Evolutionary conservation across 140 eudicot species (phyloP).

Genomic region (Flaveria floridana): DNA sequence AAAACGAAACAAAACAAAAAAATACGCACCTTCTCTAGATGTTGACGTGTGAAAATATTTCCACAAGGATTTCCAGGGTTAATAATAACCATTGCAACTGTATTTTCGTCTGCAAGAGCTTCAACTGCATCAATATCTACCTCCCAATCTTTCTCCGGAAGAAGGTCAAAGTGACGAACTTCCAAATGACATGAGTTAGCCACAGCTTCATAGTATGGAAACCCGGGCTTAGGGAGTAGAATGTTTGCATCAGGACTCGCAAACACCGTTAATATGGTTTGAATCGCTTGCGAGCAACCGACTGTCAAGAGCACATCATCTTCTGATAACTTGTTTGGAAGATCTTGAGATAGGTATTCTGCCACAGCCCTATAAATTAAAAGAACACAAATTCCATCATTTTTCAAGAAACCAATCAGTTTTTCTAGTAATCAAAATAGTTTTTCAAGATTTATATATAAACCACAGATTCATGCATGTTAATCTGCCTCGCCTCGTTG

Average conservation of each 20-base stretch:
- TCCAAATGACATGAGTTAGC: slow-evolving; percentile 45
- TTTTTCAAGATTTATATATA: too few relatives aligned
- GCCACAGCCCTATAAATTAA: slow-evolving; percentile 59
- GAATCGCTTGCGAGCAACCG: slow-evolving; percentile 73
- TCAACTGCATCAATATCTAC: slow-evolving; percentile 66
- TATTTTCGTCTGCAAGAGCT: slow-evolving; percentile 75
- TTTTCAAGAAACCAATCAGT: too few relatives aligned
- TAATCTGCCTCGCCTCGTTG: too few relatives aligned
- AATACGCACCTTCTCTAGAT: slow-evolving; percentile 54
- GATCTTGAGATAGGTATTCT: slow-evolving; percentile 67
- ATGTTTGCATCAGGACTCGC: slow-evolving; percentile 64
- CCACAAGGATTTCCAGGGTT: slow-evolving; percentile 96
- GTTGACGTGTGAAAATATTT: slow-evolving; percentile 57
- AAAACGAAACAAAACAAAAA: too few relatives aligned
- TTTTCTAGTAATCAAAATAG: too few relatives aligned
- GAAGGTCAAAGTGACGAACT: slow-evolving; percentile 70
- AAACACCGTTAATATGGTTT: slow-evolving; percentile 53
- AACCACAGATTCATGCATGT: too few relatives aligned
- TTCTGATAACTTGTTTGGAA: slow-evolving; percentile 67
- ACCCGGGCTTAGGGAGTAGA: slow-evolving; percentile 76
- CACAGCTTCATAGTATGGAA: slow-evolving; percentile 60
- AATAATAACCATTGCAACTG: slow-evolving; percentile 74
- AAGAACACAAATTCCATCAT: background rate
- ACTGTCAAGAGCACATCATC: slow-evolving; percentile 65
- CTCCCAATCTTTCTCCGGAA: slow-evolving; percentile 78